phyloP scores from a whole-genome alignment of 495 filamentous ascomycete genomes.

The Xeromyces bisporus region DNA sequence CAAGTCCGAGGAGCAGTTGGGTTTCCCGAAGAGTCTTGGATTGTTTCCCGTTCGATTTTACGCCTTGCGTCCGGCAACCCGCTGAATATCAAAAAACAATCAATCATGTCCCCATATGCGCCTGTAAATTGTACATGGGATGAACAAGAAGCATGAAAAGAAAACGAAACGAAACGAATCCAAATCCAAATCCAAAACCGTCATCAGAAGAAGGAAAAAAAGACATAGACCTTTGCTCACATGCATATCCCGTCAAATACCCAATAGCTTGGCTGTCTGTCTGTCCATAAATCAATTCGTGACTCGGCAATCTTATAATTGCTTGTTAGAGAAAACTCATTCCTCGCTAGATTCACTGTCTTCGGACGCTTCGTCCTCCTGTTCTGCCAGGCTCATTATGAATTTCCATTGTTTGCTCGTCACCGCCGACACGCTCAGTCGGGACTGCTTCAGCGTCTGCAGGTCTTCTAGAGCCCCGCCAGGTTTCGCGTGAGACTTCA shows the following conservation, averaged over 20 bases:
- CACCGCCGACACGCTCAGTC: slow-evolving; percentile 75
- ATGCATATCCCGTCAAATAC: no score
- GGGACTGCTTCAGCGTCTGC: slow-evolving; percentile 60
- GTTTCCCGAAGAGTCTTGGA: slow-evolving; percentile 45
- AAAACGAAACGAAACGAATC: slow-evolving; percentile 3
- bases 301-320: no score
- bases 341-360: slow-evolving; percentile 1
- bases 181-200: no score
- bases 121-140: slow-evolving; percentile 7
- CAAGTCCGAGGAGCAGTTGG: slow-evolving; percentile 58
- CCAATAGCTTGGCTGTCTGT: no score
- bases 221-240: background rate
- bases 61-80: slow-evolving; percentile 30
- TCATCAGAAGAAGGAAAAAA: background rate
- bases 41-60: slow-evolving; percentile 57
- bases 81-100: background rate
- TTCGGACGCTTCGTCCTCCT: slow-evolving; percentile 4
- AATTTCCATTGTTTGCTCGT: slow-evolving; percentile 61
- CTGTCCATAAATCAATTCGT: no score
- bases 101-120: slow-evolving; percentile 1
- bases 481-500: slow-evolving; percentile 42
- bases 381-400: slow-evolving; percentile 36
- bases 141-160: slow-evolving; percentile 1
- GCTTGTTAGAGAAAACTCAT: no score
- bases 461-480: slow-evolving; percentile 59